A percentile compares a stretch with the other conserved stretches of the same genome.
phyloP scores from a whole-genome alignment of 2,329 filamentous ascomycete genomes.

The Neonectria sp. region DNA sequence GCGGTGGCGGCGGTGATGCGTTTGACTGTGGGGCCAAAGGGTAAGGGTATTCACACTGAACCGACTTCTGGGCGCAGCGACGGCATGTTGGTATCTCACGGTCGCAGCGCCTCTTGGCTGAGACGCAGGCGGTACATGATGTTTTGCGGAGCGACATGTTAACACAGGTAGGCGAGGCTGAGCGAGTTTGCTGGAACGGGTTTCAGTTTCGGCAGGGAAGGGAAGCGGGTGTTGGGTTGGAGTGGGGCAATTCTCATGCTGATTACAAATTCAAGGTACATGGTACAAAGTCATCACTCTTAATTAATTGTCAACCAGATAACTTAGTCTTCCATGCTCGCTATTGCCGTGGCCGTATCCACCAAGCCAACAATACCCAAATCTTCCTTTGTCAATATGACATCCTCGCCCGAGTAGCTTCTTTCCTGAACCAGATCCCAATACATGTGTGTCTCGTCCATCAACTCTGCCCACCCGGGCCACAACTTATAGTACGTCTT shows the following conservation, averaged over 20 bases:
- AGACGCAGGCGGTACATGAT: slow-evolving; percentile 25
- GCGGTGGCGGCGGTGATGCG: background rate
- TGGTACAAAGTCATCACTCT: background rate
- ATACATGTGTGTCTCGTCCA: slow-evolving; percentile 48
- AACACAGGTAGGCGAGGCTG: background rate
- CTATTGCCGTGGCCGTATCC: slow-evolving; percentile 26
- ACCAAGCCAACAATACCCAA: slow-evolving; percentile 42
- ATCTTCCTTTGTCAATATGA: slow-evolving; percentile 43
- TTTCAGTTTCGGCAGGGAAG: background rate
- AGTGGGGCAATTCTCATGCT: background rate
- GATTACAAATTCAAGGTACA: background rate
- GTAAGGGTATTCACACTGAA: slow-evolving; percentile 24
- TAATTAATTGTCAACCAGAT: background rate
- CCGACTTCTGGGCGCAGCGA: slow-evolving; percentile 17
- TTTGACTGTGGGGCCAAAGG: background rate
- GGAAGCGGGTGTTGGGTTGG: background rate
- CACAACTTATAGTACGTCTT: slow-evolving; percentile 50
- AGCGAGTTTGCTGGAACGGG: background rate
- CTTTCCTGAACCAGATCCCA: slow-evolving; percentile 46
- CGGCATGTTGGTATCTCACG: slow-evolving; percentile 17
- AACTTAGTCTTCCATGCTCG: slow-evolving; percentile 15
- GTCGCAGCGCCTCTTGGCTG: slow-evolving; percentile 29
- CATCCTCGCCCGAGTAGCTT: slow-evolving; percentile 41
- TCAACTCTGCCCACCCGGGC: slow-evolving; percentile 48
- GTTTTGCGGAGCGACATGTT: slow-evolving; percentile 33